Conservation (phyloP, 2,329 filamentous ascomycete genomes). For the Pseudogymnoascus sp. region DNA sequence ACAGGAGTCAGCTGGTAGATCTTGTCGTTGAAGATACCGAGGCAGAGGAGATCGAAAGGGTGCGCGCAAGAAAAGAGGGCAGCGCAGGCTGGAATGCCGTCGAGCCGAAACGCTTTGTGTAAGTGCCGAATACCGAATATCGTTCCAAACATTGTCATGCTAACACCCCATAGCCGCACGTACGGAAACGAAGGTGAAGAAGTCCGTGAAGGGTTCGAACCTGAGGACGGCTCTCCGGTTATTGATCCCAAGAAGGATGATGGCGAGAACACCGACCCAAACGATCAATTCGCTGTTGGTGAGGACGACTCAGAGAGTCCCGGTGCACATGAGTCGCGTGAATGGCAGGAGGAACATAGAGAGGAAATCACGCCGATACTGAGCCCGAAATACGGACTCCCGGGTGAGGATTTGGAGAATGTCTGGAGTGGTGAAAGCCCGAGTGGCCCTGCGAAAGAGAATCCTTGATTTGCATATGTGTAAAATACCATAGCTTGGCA, state of each 20-base stretch:
- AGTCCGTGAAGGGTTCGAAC: slow-evolving; percentile 47
- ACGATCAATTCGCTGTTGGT: slow-evolving; percentile 21
- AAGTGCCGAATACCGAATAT: slow-evolving; percentile 23
- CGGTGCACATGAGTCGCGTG: slow-evolving; percentile 32
- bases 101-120: slow-evolving; percentile 47
- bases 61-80: slow-evolving; percentile 54
- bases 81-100: slow-evolving; percentile 51
- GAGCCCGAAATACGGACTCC: slow-evolving; percentile 28
- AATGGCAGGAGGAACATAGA: slow-evolving; percentile 33
- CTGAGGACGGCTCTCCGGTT: slow-evolving; percentile 34
- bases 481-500: neutral
- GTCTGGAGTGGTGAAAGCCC: slow-evolving; percentile 27
- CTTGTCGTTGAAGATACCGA: slow-evolving; percentile 56
- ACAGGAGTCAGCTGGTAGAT: slow-evolving; percentile 56
- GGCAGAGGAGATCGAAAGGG: slow-evolving; percentile 53
- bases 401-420: slow-evolving; percentile 30
- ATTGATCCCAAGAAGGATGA: slow-evolving; percentile 37
- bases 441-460: slow-evolving; percentile 22
- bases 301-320: slow-evolving; percentile 25
- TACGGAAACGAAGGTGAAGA: slow-evolving; percentile 42
- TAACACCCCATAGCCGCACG: slow-evolving; percentile 32
- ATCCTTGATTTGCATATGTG: slow-evolving; percentile 19
- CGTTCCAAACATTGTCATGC: neutral
- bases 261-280: slow-evolving; percentile 26
- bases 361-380: slow-evolving; percentile 17